Base-by-base conservation (phyloP, 2,329 filamentous ascomycete species). In the Ophiostoma pallidulum region DNA sequence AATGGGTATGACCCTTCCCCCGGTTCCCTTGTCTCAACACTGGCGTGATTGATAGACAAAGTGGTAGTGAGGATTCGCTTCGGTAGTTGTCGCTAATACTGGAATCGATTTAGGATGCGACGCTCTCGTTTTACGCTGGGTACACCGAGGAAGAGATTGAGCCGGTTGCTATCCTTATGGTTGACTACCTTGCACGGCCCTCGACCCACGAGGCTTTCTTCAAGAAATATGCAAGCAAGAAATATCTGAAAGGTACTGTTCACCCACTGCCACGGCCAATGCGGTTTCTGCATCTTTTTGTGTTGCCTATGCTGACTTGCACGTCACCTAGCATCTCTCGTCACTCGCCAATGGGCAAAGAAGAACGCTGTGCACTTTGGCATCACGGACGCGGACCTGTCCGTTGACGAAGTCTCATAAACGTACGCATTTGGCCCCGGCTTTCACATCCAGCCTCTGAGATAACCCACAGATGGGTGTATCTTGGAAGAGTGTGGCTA, bases 201-300 rank as follows among this genome's bases (percentile, higher is more conserved):
- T 86, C 96, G 46, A 78, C 83, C 37, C 92, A 98, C 62, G 91
- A 97, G 64, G 94, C 92, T 32, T 96, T 98, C 75, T 97, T 96
- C 77, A 95, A 94, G 78, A 98, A 98, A 69, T 98, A 98, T 65
- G 92, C 92, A 48, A 94, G 88, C 78, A 98, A 97, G 75, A 96
- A 95, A 70, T 98, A 97, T 70, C 72, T 97, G 59, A 98, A 98
- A 73, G 90, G 91, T 95, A 80, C 69, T 13, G 24, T 43, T 24
- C 16, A 39, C 5, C 16, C 4, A 13, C 9, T n/a, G 14, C n/a
- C 4, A 16, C 35, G 5, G 7, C 7, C 9, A 14, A 9, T 20
- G 4, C 12, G 22, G 24, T 9, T 45, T 20, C 22, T n/a, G 8
- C 13, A 3, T 28, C 2, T 40, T 28, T 4, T 16, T 19, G 7